Base-by-base conservation (phyloP, 768 basidiomycete genomes). In the Kwoniella sp. region DNA sequence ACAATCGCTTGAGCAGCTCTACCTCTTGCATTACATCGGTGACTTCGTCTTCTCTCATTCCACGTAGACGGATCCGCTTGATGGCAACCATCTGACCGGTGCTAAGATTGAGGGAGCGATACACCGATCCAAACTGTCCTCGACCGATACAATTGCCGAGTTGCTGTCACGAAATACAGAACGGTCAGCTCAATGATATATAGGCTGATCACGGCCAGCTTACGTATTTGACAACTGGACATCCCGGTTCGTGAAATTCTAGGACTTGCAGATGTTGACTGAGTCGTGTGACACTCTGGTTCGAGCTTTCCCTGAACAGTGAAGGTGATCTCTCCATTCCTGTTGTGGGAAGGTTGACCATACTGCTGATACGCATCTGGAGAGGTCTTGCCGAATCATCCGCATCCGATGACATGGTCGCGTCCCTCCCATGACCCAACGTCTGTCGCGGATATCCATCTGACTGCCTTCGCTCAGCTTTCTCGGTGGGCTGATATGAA, bases 21-120 rank as follows among this genome's bases (percentile, higher is more conserved):
- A 98, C 95, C 79, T 99, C 95, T 67, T 86, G 86, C 91, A 95
- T 96, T 53, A 98, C 84, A 76, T 92, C 89, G 52, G 85, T 85
- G 21, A 97, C 88, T 76, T 98, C 94, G 21, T 88, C 88, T 80
- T 96, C 93, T 78, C 89, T 89, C 74, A 96, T 83, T 8, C 92
- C 95, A 55, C 91, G 90, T 37, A 98, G 83, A 55, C 89, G 84
- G 71, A 99, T 95, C 29, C 92, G 88, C 82, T 99, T 99, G 55
- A 98, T 92, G n/a, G 95, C 95, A n/a, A 95, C 93, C 87, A 91
- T 95, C 80, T 95, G 91, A 17, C 95, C 95, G 1, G 90, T 93
- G 67, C 89, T 89, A 78, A 97, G 82, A 78, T 99, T 94, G 62
- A 99, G 83, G 13, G 95, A 94, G 15, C 92, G 87, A 79, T 95